Percentiles rank a stretch among this genome's conserved stretches.
Evolutionary conservation across 2,329 filamentous ascomycete genomes (phyloP).

Genomic region (Hymenoscyphus repandus): DNA sequence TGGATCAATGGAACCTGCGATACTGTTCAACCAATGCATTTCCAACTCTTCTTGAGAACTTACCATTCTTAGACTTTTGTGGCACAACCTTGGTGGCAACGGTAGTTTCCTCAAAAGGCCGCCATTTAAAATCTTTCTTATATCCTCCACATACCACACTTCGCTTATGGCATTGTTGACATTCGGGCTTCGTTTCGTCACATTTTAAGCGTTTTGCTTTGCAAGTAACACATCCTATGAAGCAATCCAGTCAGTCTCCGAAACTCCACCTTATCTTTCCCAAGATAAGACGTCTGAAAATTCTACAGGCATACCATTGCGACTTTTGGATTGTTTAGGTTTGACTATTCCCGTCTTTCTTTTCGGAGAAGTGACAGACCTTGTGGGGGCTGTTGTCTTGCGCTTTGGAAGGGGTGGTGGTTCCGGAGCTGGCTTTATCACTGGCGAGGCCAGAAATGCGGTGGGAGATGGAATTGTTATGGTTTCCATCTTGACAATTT

Average conservation of each 20-base stretch:
- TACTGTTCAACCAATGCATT: slow-evolving; percentile 12
- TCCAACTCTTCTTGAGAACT: neutral
- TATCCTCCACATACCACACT: slow-evolving; percentile 65
- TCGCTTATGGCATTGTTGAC: slow-evolving; percentile 60
- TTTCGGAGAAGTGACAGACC: slow-evolving; percentile 16
- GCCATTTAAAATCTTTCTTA: slow-evolving; percentile 73
- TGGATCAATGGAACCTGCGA: slow-evolving; percentile 20
- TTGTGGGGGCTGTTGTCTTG: slow-evolving; percentile 21
- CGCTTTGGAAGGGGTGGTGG: slow-evolving; percentile 27
- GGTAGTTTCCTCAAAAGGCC: slow-evolving; percentile 60
- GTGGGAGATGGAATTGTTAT: slow-evolving; percentile 56
- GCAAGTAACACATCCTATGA: slow-evolving; percentile 64
- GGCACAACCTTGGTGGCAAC: slow-evolving; percentile 39
- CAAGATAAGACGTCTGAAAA: slow-evolving; percentile 21
- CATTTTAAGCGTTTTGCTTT: slow-evolving; percentile 70
- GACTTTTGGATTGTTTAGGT: slow-evolving; percentile 69
- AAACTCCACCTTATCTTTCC: slow-evolving; percentile 18
- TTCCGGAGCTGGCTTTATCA: slow-evolving; percentile 26
- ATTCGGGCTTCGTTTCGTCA: slow-evolving; percentile 65
- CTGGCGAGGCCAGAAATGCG: slow-evolving; percentile 42
- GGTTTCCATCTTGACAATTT: slow-evolving; percentile 43
- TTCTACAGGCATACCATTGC: slow-evolving; percentile 55
- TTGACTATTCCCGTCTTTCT: slow-evolving; percentile 42
- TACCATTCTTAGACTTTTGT: slow-evolving; percentile 25
- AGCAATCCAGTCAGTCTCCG: slow-evolving; percentile 11